These are phyloP conservation scores for Tylopilus subfusipes DNA, from an alignment of 768 basidiomycete species.

Conservation along the genomic window DNA sequence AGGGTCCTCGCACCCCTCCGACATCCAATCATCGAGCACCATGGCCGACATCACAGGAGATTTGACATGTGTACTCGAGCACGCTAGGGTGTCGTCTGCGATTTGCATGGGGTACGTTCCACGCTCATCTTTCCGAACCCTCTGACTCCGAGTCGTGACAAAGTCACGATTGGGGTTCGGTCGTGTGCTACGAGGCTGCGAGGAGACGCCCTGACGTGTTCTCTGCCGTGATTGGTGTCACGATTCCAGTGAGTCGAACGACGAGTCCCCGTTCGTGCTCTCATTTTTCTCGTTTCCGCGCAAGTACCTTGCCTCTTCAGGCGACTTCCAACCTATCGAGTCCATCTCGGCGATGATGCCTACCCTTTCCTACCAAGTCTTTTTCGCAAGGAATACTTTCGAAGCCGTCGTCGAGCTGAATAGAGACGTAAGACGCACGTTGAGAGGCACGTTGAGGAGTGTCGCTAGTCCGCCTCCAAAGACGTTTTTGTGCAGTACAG, in stretches of 20 bases:
- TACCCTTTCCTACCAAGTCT: constrained; percentile 59
- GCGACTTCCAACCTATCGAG: constrained; percentile 45
- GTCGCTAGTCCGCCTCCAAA: constrained; percentile 54
- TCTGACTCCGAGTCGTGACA: not conserved
- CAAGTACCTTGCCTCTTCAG: constrained; percentile 59
- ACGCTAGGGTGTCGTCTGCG: constrained; percentile 46
- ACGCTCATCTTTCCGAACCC: not conserved
- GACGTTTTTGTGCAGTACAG: constrained; percentile 46
- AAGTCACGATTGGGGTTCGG: constrained; percentile 77
- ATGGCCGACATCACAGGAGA: constrained; percentile 62
- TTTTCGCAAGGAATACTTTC: constrained; percentile 50
- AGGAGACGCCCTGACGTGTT: constrained; percentile 65
- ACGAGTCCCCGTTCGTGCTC: not conserved
- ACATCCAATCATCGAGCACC: constrained; percentile 54
- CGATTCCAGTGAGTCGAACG: constrained; percentile 50
- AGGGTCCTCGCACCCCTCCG: constrained; percentile 60
- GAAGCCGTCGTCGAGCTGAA: constrained; percentile 53
- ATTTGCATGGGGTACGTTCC: constrained; percentile 59
- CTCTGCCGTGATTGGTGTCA: constrained; percentile 52
- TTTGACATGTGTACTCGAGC: constrained; percentile 56
- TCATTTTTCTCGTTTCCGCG: not conserved
- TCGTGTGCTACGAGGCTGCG: constrained; percentile 65
- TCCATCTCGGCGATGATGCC: constrained; percentile 42
- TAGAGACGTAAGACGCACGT: constrained; percentile 49
- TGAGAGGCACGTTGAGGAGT: constrained; percentile 55